A percentile compares a stretch with the other conserved stretches of the same genome.
Evolutionary conservation across 148 eudicot genomes (phyloP).

Genomic region (Rhododendron vialii): DNA sequence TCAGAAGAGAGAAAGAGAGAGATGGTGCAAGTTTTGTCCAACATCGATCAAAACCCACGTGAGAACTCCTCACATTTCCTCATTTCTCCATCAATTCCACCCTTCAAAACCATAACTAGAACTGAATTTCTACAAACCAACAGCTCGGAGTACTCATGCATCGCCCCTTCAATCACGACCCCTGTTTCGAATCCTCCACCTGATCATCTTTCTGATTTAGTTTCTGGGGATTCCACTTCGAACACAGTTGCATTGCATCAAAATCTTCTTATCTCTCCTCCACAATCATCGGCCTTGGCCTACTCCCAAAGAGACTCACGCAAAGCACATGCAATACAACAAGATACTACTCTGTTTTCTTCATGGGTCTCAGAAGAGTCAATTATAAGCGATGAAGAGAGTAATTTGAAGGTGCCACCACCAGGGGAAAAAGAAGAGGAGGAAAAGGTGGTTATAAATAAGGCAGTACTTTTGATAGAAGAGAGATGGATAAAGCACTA

Average conservation of each 20-base stretch:
- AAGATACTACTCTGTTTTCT: neutral
- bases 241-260: neutral
- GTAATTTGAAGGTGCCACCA: neutral
- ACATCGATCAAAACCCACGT: neutral
- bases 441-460: neutral
- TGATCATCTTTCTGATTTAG: neutral
- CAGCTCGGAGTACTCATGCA: neutral
- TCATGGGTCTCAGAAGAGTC: neutral
- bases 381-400: neutral
- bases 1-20: neutral
- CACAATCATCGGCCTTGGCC: neutral
- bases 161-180: neutral
- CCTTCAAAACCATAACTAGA: neutral
- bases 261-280: neutral
- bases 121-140: neutral
- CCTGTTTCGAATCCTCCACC: neutral
- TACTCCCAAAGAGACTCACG: neutral
- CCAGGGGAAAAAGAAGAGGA: neutral
- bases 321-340: too few relatives aligned
- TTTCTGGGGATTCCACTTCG: neutral
- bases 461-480: neutral
- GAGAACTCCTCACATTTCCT: neutral
- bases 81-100: neutral
- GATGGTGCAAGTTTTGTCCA: neutral
- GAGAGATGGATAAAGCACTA: constrained; percentile 6